Base-by-base conservation (phyloP, 805 yeast genomes). In the Myxozyma neglecta region DNA sequence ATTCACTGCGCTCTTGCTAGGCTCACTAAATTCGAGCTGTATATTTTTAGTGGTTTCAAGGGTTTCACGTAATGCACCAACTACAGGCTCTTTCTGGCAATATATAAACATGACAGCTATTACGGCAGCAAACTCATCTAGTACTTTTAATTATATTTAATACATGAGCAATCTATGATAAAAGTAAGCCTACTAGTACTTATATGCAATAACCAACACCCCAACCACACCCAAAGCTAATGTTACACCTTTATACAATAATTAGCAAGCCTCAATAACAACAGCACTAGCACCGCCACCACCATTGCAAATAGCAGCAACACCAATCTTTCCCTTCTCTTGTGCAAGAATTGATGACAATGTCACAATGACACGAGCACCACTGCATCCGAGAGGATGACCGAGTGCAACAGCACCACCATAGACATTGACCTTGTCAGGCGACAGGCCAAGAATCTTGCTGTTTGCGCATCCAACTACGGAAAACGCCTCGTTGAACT, bases 201-300 rank as follows among this genome's bases (percentile, higher is more conserved):
- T 13, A 42, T 42, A 42, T 42, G 20, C 46, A 42, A 42, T 14
- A 42, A 16, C 42, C 46, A 20, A 42, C 46, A 42, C 46, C 46
- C n/a, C 18, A 16, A 16, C 10, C 10, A 20, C 18, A 42, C 46
- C 46, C 46, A 50, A 36, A 50, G 45, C 24, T 50, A 37, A 40
- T 40, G 35, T 40, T 40, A 52, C 39, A 43, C 37, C n/a, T 40
- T 24, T 9, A 52, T 11, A 53, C 14, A 35, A 20, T 29, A n/a
- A n/a, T 45, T 59, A 59, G 39, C 37, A 54, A n/a, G 57, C 45
- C 66, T 63, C 66, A 39, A 94, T 83, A 64, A 94, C 90, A 71
- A 94, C 80, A 32, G 98, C 87, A 59, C 96, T 88, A 53, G 97
- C 98, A 75, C 99, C 99, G 75, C 99, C 99, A 72, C 99, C 99